A percentile compares a stretch with the other conserved stretches of the same genome.
Conservation (phyloP, 1,284 basidiomycete genomes). For the Naganishia albida region DNA sequence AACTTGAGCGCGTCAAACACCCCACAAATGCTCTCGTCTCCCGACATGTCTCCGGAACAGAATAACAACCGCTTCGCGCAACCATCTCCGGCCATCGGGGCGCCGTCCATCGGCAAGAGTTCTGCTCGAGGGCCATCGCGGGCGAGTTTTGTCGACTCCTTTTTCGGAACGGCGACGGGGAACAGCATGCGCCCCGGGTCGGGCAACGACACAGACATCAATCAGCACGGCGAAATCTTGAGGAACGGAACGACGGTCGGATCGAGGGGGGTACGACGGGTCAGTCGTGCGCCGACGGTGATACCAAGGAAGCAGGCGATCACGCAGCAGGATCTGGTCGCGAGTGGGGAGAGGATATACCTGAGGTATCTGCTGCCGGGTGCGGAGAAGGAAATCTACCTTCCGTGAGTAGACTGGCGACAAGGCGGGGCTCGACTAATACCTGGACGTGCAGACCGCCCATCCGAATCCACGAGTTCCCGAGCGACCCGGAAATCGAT, state of each 20-base stretch:
- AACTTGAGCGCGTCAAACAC: conserved; percentile 22
- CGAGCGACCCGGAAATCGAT: conserved; percentile 43
- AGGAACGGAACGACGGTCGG: conserved; percentile 11
- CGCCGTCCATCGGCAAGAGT: not conserved
- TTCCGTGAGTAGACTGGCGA: conserved; percentile 60
- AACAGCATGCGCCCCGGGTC: not conserved
- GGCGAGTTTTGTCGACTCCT: conserved; percentile 27
- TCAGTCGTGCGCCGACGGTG: conserved; percentile 73
- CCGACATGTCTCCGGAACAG: conserved; percentile 1
- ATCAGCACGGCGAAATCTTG: conserved; percentile 7
- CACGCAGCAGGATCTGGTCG: conserved; percentile 82
- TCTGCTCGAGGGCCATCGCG: conserved; percentile 16
- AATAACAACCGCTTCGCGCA: not conserved
- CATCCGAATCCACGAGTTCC: conserved; percentile 72
- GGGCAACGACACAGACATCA: not conserved
- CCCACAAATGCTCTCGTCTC: conserved; percentile 4
- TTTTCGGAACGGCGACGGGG: conserved; percentile 17
- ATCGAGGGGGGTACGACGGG: conserved; percentile 25
- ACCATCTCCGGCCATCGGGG: not conserved
- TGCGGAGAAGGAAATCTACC: conserved; percentile 80
- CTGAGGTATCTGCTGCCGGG: conserved; percentile 77
- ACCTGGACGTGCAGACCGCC: not conserved
- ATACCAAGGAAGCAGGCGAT: conserved; percentile 89
- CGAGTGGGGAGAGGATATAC: conserved; percentile 92
- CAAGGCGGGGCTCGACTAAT: conserved; percentile 47